Percentiles rank a stretch among this genome's conserved stretches.
These are phyloP conservation scores for Fusarium cyanostomum DNA, from an alignment of 2,329 filamentous ascomycete species.

Conservation along the genomic window DNA sequence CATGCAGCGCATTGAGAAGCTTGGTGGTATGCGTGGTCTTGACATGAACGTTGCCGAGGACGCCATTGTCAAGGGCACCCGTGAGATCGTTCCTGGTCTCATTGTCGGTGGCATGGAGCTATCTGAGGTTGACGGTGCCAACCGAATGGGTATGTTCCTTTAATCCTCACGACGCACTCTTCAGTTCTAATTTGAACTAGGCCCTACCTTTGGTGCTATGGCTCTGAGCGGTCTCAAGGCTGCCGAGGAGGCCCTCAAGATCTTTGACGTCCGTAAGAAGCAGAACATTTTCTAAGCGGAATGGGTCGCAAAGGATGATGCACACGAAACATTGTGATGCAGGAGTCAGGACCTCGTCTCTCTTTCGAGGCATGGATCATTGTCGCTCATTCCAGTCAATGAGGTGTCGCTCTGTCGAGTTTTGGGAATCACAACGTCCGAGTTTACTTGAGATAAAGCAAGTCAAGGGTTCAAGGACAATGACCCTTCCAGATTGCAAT, in stretches of 20 bases:
- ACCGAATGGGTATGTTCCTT: conserved; percentile 75
- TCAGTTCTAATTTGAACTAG: conserved; percentile 33
- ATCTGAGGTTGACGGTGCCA: conserved; percentile 88
- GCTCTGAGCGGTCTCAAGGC: conserved; percentile 88
- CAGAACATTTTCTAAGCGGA: conserved; percentile 70
- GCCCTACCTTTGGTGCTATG: conserved; percentile 90
- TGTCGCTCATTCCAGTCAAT: conserved; percentile 27
- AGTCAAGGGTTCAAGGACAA: background rate
- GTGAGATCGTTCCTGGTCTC: conserved; percentile 86
- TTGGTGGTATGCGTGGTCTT: conserved; percentile 91
- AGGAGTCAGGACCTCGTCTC: conserved; percentile 7
- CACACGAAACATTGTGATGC: background rate
- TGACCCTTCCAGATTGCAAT: conserved; percentile 1
- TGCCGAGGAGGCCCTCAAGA: conserved; percentile 82
- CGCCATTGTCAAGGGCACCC: conserved; percentile 90
- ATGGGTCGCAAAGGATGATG: background rate
- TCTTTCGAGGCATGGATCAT: conserved; percentile 23
- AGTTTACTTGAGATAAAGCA: background rate
- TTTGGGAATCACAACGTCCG: background rate
- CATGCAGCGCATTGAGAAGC: conserved; percentile 83
- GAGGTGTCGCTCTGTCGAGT: background rate
- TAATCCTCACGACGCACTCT: fast-evolving
- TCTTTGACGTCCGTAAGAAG: conserved; percentile 80
- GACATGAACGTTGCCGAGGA: conserved; percentile 95
- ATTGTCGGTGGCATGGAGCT: conserved; percentile 97